phyloP scores from a whole-genome alignment of 2,329 filamentous ascomycete species.

The Alternaria sp. region DNA sequence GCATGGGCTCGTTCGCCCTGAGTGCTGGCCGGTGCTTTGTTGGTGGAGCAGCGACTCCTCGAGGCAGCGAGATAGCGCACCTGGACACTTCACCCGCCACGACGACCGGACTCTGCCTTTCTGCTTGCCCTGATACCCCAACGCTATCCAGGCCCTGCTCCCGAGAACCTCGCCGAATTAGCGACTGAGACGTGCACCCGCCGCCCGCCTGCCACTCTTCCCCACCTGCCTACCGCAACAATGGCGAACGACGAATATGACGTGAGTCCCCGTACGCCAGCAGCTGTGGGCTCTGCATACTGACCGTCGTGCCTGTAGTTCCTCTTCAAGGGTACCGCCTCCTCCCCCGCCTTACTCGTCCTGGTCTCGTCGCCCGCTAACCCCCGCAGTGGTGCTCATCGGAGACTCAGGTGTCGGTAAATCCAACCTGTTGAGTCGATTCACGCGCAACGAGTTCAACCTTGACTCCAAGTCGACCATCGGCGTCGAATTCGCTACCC shows the following conservation, averaged over 20 bases:
- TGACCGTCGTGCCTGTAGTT: constrained; percentile 66
- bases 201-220: constrained; percentile 17
- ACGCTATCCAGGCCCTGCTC: not conserved
- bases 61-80: constrained; percentile 18
- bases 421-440: constrained; percentile 98
- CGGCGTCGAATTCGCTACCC: constrained; percentile 97
- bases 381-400: constrained; percentile 84
- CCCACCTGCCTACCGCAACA: constrained; percentile 46
- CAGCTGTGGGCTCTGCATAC: constrained; percentile 23
- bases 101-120: not conserved
- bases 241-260: constrained; percentile 99
- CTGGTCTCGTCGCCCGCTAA: constrained; percentile 33
- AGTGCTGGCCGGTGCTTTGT: constrained; percentile 13
- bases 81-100: constrained; percentile 11
- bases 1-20: constrained; percentile 10
- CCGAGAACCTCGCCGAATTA: not conserved
- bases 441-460: constrained; percentile 99
- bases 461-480: constrained; percentile 99
- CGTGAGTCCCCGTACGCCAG: constrained; percentile 65
- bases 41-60: constrained; percentile 13
- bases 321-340: constrained; percentile 88
- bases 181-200: not conserved
- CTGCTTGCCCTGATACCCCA: constrained; percentile 1
- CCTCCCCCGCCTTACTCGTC: constrained; percentile 22
- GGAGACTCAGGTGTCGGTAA: constrained; percentile 99